Evolutionary conservation across 108 stramenopile species (phyloP).

Genomic region (Discostella pseudostelligera): DNA sequence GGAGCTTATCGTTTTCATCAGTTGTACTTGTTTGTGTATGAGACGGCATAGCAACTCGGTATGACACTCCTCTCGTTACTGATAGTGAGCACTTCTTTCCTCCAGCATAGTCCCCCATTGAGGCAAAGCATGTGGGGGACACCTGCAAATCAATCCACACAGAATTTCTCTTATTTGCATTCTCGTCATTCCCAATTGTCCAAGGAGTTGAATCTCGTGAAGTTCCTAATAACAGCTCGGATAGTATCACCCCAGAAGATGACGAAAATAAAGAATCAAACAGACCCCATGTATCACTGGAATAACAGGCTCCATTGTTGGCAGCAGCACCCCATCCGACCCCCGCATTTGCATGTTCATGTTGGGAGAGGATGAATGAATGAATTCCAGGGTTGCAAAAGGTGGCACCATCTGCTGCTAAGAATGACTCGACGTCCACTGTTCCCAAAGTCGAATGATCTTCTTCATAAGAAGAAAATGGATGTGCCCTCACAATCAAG

Average conservation of each 20-base stretch:
- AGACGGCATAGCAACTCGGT: conserved; percentile 26
- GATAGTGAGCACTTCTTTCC: conserved; percentile 21
- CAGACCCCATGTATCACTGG: conserved; percentile 39
- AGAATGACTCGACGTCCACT: conserved; percentile 35
- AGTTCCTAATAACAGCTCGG: conserved; percentile 31
- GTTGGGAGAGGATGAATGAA: conserved; percentile 24
- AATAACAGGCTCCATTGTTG: conserved; percentile 40
- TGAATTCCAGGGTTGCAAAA: conserved; percentile 40
- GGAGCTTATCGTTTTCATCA: conserved; percentile 9
- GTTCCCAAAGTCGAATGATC: conserved; percentile 2
- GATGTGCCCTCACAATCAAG: conserved; percentile 18
- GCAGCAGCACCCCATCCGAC: conserved; percentile 40
- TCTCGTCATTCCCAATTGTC: not conserved
- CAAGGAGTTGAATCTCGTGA: conserved; percentile 29
- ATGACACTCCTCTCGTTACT: conserved; percentile 28
- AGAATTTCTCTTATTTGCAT: conserved; percentile 25
- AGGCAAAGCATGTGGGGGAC: conserved; percentile 31
- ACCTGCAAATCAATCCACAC: conserved; percentile 41
- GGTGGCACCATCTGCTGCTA: conserved; percentile 42
- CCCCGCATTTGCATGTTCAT: conserved; percentile 4
- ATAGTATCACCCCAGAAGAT: conserved; percentile 28
- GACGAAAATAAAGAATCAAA: conserved; percentile 41
- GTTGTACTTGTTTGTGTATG: not conserved
- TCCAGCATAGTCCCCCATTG: not conserved
- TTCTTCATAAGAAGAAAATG: not conserved